A percentile compares a stretch with the other conserved stretches of the same genome.
These are phyloP conservation scores for Lolium multiflorum DNA, from an alignment of 176 grass and related monocot genomes.

Conservation along the genomic window DNA sequence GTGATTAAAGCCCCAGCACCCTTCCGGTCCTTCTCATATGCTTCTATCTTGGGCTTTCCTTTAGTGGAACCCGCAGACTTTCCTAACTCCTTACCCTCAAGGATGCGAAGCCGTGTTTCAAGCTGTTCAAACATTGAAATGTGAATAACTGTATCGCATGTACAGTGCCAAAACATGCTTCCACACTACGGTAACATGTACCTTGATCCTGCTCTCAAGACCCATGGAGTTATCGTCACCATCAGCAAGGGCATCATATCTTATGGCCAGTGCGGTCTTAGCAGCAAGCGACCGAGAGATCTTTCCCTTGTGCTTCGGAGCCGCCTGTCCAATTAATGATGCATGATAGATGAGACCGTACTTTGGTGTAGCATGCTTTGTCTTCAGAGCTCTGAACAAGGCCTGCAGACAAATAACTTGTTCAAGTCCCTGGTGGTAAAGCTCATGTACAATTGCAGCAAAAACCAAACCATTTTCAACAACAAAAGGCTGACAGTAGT, in stretches of 20 bases:
- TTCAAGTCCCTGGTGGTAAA: not conserved
- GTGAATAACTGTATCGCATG: not conserved
- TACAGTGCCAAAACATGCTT: not conserved
- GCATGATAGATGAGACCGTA: slow-evolving; percentile 96
- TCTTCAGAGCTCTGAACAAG: slow-evolving; percentile 90
- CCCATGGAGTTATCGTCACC: slow-evolving; percentile 79
- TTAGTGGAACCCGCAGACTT: slow-evolving; percentile 74
- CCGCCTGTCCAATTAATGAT: slow-evolving; percentile 83
- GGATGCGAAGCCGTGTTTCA: slow-evolving; percentile 67
- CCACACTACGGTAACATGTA: slow-evolving; percentile 37
- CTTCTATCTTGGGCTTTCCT: slow-evolving; percentile 88
- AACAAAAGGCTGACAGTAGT: not conserved
- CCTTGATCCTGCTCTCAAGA: slow-evolving; percentile 76
- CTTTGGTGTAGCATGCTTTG: slow-evolving; percentile 90
- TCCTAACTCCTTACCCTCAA: slow-evolving; percentile 74
- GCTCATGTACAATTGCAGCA: slow-evolving; percentile 5
- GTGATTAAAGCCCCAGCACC: slow-evolving; percentile 77
- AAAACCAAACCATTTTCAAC: not conserved
- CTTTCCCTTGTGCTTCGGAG: slow-evolving; percentile 81
- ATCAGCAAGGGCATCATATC: slow-evolving; percentile 85
- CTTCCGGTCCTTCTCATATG: slow-evolving; percentile 82
- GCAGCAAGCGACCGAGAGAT: slow-evolving; percentile 90
- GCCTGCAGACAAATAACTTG: slow-evolving; percentile 54
- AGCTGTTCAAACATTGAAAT: slow-evolving; percentile 58
- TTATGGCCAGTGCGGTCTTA: slow-evolving; percentile 78